Evolutionary conservation across 1,139 yeast genomes (phyloP).

Genomic region (Blastobotrys serpentis): DNA sequence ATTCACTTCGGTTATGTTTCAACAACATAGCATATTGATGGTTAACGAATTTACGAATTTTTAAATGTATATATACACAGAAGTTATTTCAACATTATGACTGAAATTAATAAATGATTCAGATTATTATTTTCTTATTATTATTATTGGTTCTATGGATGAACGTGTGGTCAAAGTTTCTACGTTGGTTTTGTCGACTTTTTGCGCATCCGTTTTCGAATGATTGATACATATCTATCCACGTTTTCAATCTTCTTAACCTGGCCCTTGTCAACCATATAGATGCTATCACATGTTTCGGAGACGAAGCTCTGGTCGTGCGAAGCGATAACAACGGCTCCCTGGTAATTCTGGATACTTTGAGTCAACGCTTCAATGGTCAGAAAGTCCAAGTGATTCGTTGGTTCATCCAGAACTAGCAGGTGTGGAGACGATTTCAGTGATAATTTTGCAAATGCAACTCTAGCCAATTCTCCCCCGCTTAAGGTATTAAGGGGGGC

Average conservation of each 20-base stretch:
- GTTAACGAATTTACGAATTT: constrained; percentile 8
- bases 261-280: constrained; percentile 4
- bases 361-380: constrained; percentile 14
- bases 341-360: constrained; percentile 7
- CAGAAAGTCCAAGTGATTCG: constrained; percentile 17
- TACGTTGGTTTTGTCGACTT: too few relatives aligned
- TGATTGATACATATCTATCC: not conserved
- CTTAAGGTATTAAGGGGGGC: constrained; percentile 14
- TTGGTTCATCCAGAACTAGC: constrained; percentile 18
- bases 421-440: constrained; percentile 11
- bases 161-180: too few relatives aligned
- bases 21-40: constrained; percentile 7
- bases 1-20: constrained; percentile 4
- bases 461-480: constrained; percentile 19
- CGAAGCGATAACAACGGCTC: constrained; percentile 12
- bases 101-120: not conserved
- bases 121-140: not conserved
- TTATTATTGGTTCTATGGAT: too few relatives aligned
- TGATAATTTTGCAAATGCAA: constrained; percentile 15
- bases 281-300: not conserved
- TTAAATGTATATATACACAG: not conserved
- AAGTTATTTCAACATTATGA: constrained; percentile 9
- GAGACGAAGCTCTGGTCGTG: constrained; percentile 16
- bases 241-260: not conserved
- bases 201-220: not conserved